Evolutionary conservation across 208 protist species (phyloP).

Genomic region (Acanthamoeba royreba): DNA sequence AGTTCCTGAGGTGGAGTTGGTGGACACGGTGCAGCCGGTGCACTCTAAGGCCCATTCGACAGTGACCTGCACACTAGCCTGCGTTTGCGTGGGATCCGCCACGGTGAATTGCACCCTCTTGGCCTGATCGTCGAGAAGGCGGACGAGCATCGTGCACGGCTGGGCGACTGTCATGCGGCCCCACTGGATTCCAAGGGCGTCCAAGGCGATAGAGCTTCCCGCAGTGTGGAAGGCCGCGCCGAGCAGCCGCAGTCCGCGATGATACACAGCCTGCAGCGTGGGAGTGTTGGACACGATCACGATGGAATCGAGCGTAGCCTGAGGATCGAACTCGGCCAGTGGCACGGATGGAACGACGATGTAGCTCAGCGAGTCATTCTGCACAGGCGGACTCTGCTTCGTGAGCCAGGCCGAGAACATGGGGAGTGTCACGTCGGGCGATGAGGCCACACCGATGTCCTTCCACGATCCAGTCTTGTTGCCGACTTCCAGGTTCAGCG

Average conservation of each 20-base stretch:
- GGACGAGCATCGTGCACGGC: not conserved
- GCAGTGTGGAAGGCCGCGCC: not conserved
- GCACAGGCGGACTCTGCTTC: not conserved
- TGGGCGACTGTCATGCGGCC: not conserved
- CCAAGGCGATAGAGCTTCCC: not conserved
- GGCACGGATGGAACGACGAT: not conserved
- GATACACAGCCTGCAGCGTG: not conserved
- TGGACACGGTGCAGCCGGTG: not conserved
- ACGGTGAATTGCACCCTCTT: not conserved
- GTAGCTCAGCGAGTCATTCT: not conserved
- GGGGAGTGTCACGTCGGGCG: not conserved
- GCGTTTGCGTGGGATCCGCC: not conserved
- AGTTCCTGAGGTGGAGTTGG: not conserved
- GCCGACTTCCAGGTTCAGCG: not conserved
- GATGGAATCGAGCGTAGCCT: not conserved
- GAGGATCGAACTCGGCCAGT: not conserved
- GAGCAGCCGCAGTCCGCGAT: not conserved
- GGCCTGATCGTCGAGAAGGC: not conserved
- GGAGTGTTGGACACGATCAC: not conserved
- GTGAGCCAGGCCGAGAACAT: conserved; percentile 21
- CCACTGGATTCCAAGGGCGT: not conserved
- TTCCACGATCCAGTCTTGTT: not conserved
- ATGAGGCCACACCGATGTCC: not conserved
- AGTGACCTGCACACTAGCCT: not conserved
- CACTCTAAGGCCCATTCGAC: not conserved